Evolutionary conservation across 129 eudicot species (phyloP).

Genomic region (Pulicaria dysenterica): DNA sequence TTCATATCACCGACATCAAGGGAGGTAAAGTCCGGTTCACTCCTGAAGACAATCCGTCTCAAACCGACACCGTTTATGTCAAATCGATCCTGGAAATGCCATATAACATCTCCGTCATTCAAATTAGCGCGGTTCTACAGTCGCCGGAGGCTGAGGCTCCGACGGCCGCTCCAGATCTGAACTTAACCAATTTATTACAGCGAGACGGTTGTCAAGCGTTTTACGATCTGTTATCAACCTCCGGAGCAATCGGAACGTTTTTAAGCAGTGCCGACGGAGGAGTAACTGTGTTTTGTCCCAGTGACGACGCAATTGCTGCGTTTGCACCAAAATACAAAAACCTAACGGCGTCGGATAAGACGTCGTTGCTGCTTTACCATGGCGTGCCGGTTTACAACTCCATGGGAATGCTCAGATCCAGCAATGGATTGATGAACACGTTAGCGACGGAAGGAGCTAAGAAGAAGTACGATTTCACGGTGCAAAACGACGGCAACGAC

Average conservation of each 20-base stretch:
- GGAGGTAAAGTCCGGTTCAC: slow-evolving; percentile 81
- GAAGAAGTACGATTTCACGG: slow-evolving; percentile 74
- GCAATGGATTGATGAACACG: slow-evolving; percentile 80
- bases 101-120: slow-evolving; percentile 77
- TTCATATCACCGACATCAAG: slow-evolving; percentile 67
- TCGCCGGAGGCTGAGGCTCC: slow-evolving; percentile 97
- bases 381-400: slow-evolving; percentile 79
- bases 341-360: slow-evolving; percentile 58
- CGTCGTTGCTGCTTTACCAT: slow-evolving; percentile 65
- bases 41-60: slow-evolving; percentile 52
- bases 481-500: slow-evolving; percentile 68
- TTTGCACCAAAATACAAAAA: slow-evolving; percentile 82
- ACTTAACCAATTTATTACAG: slow-evolving; percentile 55
- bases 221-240: slow-evolving; percentile 42
- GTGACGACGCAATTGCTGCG: slow-evolving; percentile 48
- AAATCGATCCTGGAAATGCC: slow-evolving; percentile 70
- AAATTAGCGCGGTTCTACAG: slow-evolving; percentile 55
- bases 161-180: slow-evolving; percentile 53
- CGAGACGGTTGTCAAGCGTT: slow-evolving; percentile 73
- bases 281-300: slow-evolving; percentile 76
- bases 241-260: slow-evolving; percentile 64
- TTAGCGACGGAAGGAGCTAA: slow-evolving; percentile 83
- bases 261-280: slow-evolving; percentile 55
- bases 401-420: slow-evolving; percentile 74
- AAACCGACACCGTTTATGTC: slow-evolving; percentile 51